These are phyloP conservation scores for Cryptococcus hybrid DNA, from an alignment of 1,284 basidiomycete species.

Conservation along the genomic window DNA sequence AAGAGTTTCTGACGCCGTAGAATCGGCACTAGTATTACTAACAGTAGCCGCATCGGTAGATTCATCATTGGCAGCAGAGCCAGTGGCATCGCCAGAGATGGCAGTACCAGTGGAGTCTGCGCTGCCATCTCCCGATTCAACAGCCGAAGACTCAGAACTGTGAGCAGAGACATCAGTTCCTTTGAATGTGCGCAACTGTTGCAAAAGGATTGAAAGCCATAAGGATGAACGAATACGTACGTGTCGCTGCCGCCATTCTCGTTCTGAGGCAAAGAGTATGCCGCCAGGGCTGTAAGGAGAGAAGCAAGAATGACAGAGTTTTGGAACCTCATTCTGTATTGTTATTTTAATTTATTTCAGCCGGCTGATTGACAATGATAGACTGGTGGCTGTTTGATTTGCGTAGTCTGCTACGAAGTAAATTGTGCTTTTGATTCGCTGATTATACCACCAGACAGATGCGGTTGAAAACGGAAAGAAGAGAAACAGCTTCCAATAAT, in stretches of 20 bases:
- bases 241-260: slow-evolving; percentile 11
- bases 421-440: no score
- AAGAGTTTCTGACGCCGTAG: not conserved
- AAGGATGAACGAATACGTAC: slow-evolving; percentile 4
- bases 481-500: no score
- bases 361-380: no score
- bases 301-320: slow-evolving; percentile 13
- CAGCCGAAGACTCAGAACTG: slow-evolving; percentile 7
- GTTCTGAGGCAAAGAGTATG: slow-evolving; percentile 11
- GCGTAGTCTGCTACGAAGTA: no score
- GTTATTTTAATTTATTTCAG: no score
- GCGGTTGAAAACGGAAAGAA: no score
- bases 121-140: slow-evolving; percentile 5
- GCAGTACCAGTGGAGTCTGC: slow-evolving; percentile 1
- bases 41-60: not conserved
- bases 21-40: not conserved
- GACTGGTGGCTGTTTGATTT: no score
- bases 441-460: no score
- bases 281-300: slow-evolving; percentile 12
- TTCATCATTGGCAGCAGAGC: not conserved
- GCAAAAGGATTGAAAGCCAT: not conserved
- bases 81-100: not conserved
- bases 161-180: slow-evolving; percentile 33
- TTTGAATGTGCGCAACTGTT: not conserved
- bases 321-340: slow-evolving; percentile 13